These are phyloP conservation scores for Phialophora verrucosa DNA, from an alignment of 2,329 filamentous ascomycete species.

Conservation along the genomic window DNA sequence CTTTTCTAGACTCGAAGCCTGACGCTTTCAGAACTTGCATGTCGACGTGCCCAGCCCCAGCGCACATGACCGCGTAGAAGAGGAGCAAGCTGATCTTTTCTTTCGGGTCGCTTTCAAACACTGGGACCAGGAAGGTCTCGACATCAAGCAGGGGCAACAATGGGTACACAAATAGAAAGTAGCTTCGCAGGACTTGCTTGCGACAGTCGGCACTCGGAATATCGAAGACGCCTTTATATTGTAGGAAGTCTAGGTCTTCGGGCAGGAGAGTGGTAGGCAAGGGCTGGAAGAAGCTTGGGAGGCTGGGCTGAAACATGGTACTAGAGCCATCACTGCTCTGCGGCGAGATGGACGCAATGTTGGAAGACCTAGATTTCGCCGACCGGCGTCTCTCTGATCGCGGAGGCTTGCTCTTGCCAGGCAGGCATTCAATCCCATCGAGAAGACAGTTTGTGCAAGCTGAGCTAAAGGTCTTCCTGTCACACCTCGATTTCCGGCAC, in stretches of 20 bases:
- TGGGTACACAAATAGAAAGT: conserved; percentile 86
- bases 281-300: conserved; percentile 43
- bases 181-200: conserved; percentile 79
- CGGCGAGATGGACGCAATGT: background rate
- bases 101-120: conserved; percentile 60
- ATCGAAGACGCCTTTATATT: conserved; percentile 71
- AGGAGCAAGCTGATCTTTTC: conserved; percentile 73
- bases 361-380: conserved; percentile 3
- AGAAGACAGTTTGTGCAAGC: conserved; percentile 83
- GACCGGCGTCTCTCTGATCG: conserved; percentile 46
- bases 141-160: conserved; percentile 87
- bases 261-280: conserved; percentile 75
- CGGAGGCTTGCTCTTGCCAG: conserved; percentile 77
- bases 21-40: conserved; percentile 82
- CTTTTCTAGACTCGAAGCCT: conserved; percentile 42
- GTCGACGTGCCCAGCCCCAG: conserved; percentile 83
- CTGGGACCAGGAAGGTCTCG: conserved; percentile 63
- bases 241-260: conserved; percentile 82
- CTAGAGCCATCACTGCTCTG: background rate
- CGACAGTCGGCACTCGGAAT: conserved; percentile 73
- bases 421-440: conserved; percentile 59
- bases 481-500: conserved; percentile 22
- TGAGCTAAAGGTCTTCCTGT: conserved; percentile 18
- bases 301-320: background rate
- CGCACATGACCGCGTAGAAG: conserved; percentile 94